phyloP scores from a whole-genome alignment of 1,284 basidiomycete genomes.

The Moesziomyces sp. region DNA sequence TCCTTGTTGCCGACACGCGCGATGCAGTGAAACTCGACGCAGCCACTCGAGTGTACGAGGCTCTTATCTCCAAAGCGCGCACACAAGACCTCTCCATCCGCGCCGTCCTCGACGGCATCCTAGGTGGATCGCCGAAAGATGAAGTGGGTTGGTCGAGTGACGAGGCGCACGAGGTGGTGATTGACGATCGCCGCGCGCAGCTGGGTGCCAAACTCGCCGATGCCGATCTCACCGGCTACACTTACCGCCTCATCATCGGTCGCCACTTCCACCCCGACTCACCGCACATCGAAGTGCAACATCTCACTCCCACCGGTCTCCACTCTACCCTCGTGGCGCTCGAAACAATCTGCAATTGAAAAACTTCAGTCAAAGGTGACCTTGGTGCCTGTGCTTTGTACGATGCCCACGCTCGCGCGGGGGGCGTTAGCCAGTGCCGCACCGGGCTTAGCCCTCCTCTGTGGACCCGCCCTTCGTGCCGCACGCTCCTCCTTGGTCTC shows the following conservation, averaged over 20 bases:
- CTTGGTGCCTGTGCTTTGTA: conserved; percentile 83
- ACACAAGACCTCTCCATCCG: neutral
- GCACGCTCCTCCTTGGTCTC: conserved; percentile 47
- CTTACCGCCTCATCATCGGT: conserved; percentile 60
- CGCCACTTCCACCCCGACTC: conserved; percentile 34
- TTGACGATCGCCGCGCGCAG: conserved; percentile 62
- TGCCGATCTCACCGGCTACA: conserved; percentile 65
- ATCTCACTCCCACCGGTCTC: neutral
- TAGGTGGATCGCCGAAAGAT: neutral
- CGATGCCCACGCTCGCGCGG: conserved; percentile 84
- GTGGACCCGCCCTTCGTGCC: conserved; percentile 13
- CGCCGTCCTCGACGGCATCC: neutral
- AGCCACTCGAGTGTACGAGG: conserved; percentile 2
- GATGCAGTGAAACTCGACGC: conserved; percentile 6
- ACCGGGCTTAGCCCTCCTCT: conserved; percentile 79
- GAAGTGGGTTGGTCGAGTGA: conserved; percentile 8
- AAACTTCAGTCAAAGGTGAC: conserved; percentile 74
- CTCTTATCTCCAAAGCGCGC: conserved; percentile 2
- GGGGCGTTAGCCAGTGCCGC: conserved; percentile 89
- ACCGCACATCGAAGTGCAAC: conserved; percentile 19
- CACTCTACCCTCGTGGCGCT: neutral
- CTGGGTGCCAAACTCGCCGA: conserved; percentile 66
- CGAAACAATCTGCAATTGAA: neutral
- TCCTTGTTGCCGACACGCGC: conserved; percentile 19
- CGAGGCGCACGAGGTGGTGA: conserved; percentile 40